These are phyloP conservation scores for Nevesoporus exiguus DNA, from an alignment of 768 basidiomycete genomes.

Conservation along the genomic window DNA sequence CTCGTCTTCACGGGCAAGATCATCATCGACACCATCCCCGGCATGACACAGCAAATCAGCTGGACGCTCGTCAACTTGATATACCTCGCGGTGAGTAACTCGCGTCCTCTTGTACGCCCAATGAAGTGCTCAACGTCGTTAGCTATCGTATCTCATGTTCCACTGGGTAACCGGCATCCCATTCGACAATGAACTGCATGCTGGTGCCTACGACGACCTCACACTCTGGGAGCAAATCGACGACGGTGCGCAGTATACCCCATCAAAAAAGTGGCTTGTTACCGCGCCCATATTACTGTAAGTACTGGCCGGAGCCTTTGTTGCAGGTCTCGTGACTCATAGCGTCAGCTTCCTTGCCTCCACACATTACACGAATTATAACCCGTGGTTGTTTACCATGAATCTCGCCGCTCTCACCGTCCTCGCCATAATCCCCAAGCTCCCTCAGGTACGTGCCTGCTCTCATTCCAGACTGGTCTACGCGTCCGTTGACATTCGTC, in stretches of 20 bases:
- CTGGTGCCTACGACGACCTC: conserved; percentile 94
- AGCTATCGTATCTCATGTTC: conserved; percentile 98
- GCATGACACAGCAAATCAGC: conserved; percentile 89
- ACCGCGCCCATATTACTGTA: conserved; percentile 87
- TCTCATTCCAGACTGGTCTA: conserved; percentile 3
- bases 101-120: not conserved
- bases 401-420: conserved; percentile 77
- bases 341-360: conserved; percentile 82
- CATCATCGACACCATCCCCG: conserved; percentile 89
- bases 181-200: conserved; percentile 82
- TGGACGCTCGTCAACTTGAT: conserved; percentile 93
- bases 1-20: conserved; percentile 90
- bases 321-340: not conserved
- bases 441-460: conserved; percentile 71
- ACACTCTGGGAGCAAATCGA: conserved; percentile 99
- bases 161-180: conserved; percentile 98
- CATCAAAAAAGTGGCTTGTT: conserved; percentile 95
- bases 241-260: conserved; percentile 97
- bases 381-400: conserved; percentile 89
- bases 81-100: conserved; percentile 77
- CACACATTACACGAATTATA: conserved; percentile 97
- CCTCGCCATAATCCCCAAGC: conserved; percentile 87
- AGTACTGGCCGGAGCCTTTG: conserved; percentile 29
- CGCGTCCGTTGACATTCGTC: conserved; percentile 14
- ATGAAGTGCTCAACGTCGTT: conserved; percentile 6